Evolutionary conservation across 2,329 filamentous ascomycete species (phyloP), one percentile per base, ranked within the genome.

Genomic region (Pochonia chlamydosporia): DNA sequence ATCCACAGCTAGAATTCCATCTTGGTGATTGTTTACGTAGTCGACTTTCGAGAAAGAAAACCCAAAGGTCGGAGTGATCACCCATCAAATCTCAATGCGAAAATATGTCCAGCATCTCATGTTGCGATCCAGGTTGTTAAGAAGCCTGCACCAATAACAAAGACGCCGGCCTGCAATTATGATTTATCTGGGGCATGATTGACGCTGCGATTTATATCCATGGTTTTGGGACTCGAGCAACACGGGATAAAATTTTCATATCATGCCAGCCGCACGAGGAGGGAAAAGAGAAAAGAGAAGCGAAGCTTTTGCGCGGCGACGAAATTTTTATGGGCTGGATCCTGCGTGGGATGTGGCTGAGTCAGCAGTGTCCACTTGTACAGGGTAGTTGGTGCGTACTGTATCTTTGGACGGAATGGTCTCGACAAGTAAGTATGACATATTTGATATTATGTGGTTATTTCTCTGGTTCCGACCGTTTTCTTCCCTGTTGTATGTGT

Each of bases 211-310:
- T 61, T 54, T 54, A 54, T 54, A 73, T 76, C 73, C 74, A 76
- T 82, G 70, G 68, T 59, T 63, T 64, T 56, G 63, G 72, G 73
- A 83, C 75, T 75, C 79, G 84, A 86, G 85, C 85, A 90, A 90
- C 84, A 87, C 82, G 85, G 85, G 81, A 13, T 78, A 79, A 79
- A 64, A 73, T 70, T 73, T 76, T 71, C 65, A 70, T 71, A 78
- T 84, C 76, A 81, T 84, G 81, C 82, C 82, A 73, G 85, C 86
- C 85, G 85, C 86, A 90, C 84, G 75, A 88, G 77, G 81, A 78
- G 76, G 71, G 72, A 75, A 79, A 80, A 70, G 63, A 67, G 61
- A 69, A 70, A 71, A 66, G 67, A 63, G 67, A 59, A 62, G 60
- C 54, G 46, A 54, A 61, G 60, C 53, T 43, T 1, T 35, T 11